A percentile compares a stretch with the other conserved stretches of the same genome.
These are phyloP conservation scores for Neofusicoccum laricinum DNA, from an alignment of 2,329 filamentous ascomycete species.

Conservation along the genomic window DNA sequence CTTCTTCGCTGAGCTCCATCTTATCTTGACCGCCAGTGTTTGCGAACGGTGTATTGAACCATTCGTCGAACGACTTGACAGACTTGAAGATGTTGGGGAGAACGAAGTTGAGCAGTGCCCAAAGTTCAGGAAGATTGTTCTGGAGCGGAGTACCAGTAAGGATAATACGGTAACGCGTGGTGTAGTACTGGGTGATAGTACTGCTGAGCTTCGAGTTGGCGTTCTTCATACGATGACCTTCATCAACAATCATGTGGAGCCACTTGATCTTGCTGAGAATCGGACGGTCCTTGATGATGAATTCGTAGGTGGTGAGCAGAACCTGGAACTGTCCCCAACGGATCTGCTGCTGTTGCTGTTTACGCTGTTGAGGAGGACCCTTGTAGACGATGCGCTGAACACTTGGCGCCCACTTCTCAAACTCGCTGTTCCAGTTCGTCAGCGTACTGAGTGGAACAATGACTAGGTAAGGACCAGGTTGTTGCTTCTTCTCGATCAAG, in stretches of 20 bases:
- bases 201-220: conserved; percentile 91
- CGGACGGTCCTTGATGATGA: conserved; percentile 98
- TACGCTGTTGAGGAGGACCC: conserved; percentile 82
- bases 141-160: conserved; percentile 95
- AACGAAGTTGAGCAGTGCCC: conserved; percentile 98
- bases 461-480: conserved; percentile 88
- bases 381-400: conserved; percentile 92
- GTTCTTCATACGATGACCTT: conserved; percentile 99
- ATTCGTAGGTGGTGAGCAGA: conserved; percentile 95
- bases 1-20: conserved; percentile 99
- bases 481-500: conserved; percentile 91
- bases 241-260: conserved; percentile 99
- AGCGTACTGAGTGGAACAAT: conserved; percentile 96
- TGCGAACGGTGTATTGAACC: conserved; percentile 99
- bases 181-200: conserved; percentile 93
- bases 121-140: conserved; percentile 93
- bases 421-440: conserved; percentile 98
- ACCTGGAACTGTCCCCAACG: conserved; percentile 96
- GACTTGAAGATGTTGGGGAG: conserved; percentile 99
- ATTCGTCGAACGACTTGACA: conserved; percentile 97
- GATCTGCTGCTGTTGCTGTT: conserved; percentile 89
- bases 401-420: conserved; percentile 96
- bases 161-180: conserved; percentile 91
- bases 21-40: conserved; percentile 98
- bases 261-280: conserved; percentile 98